A percentile compares a stretch with the other conserved stretches of the same genome.
Conservation (phyloP, 768 basidiomycete genomes). For the Chlorophyllum brunneum region DNA sequence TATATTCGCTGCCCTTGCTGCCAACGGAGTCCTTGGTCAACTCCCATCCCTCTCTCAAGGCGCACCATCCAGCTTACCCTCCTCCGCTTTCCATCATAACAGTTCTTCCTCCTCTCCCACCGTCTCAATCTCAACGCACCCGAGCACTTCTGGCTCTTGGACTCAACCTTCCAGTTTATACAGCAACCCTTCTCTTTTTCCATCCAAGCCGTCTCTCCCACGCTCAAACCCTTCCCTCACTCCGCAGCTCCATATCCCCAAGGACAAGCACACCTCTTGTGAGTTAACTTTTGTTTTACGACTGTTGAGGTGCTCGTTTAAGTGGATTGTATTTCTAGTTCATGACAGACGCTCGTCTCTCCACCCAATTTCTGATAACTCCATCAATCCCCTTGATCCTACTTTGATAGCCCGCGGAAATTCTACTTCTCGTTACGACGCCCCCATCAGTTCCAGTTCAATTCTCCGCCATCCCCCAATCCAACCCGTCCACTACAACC, state of each 20-base stretch:
- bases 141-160: constrained; percentile 25
- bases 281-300: constrained; percentile 9
- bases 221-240: constrained; percentile 28
- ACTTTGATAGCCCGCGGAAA: not conserved
- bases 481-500: constrained; percentile 16
- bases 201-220: constrained; percentile 23
- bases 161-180: constrained; percentile 22
- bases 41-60: constrained; percentile 23
- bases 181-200: constrained; percentile 18
- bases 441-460: not conserved
- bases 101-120: constrained; percentile 14
- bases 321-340: constrained; percentile 1
- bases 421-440: constrained; percentile 1
- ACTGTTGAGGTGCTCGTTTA: not conserved
- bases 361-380: constrained; percentile 1
- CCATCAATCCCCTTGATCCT: not conserved
- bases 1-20: constrained; percentile 57
- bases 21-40: constrained; percentile 52
- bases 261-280: constrained; percentile 19
- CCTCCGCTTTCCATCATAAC: constrained; percentile 19
- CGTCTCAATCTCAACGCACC: constrained; percentile 19
- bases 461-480: constrained; percentile 5
- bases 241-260: constrained; percentile 16
- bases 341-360: constrained; percentile 10
- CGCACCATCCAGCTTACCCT: constrained; percentile 34